Base-by-base conservation (phyloP, 73 alveolate species). In the Strombidium stylifer region DNA sequence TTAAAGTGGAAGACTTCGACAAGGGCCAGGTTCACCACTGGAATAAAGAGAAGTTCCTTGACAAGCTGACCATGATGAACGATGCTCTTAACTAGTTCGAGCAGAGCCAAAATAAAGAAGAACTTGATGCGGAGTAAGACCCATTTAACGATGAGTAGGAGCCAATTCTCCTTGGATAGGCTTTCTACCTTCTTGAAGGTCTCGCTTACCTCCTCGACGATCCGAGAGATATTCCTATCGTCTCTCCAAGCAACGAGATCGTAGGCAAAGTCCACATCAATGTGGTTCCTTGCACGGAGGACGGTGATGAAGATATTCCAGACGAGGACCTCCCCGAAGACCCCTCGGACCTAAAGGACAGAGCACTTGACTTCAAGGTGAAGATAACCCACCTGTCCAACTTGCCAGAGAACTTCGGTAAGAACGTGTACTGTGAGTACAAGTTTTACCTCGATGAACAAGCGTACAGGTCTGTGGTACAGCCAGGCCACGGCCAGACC, bases 111-210 rank as follows among this genome's bases (percentile, higher is more conserved):
- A n/a, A n/a, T n/a, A 12, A 19, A 10, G 54, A 69, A 44, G 61
- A 37, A 10, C 26, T 84, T 0, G 57, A 55, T 31, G 48, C 73
- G 40, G 84, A 69, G 26, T 86, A 88, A 24, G 97, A 88, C 54
- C 97, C 97, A 28, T 88, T 88, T 82, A 79, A 94, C 92, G 97
- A 88, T 54, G 90, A 80, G 16, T 84, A 90, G 24, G 82, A 81
- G 46, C 91, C 89, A 46, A 77, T 81, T 40, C 71, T 88, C 26
- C 71, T 88, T 37, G 97, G 97, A 1, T 56, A 73, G 45, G 92
- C 92, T 11, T 88, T 81, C 73, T 82, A 84, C 48, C 77, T 79
- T 61, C 69, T 88, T 23, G 85, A 84, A 37, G 87, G 92, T 8
- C 74, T 88, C 0, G 97, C 93, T 42, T 88, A 88, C 73, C 67